Conservation (phyloP, 345 rosid genomes). For the Hibiscus trionum region DNA sequence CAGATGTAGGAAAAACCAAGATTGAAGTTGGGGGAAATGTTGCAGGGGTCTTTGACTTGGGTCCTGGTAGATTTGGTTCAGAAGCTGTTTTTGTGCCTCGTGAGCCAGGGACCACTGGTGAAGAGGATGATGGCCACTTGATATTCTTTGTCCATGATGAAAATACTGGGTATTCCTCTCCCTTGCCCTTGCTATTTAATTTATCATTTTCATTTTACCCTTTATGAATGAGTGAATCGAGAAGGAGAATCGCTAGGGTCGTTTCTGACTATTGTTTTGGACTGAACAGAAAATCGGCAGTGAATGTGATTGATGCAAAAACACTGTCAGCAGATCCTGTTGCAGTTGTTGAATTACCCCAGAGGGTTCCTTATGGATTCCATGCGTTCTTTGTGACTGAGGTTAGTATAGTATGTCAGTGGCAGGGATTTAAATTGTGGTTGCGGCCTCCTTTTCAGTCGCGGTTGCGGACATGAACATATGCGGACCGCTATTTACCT, state of each 20-base stretch:
- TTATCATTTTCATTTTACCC: background rate
- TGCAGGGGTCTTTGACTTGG: slow-evolving; percentile 72
- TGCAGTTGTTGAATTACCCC: slow-evolving; percentile 88
- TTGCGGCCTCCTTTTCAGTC: too few relatives aligned
- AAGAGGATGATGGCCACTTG: slow-evolving; percentile 91
- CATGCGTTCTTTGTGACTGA: slow-evolving; percentile 88
- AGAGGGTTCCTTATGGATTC: slow-evolving; percentile 84
- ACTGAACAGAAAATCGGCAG: slow-evolving; percentile 66
- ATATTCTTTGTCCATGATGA: slow-evolving; percentile 86
- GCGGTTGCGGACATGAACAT: too few relatives aligned
- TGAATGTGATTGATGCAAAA: slow-evolving; percentile 77
- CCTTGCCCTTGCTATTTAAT: background rate
- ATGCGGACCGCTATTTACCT: too few relatives aligned
- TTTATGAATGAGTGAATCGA: background rate
- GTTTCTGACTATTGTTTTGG: background rate
- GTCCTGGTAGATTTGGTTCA: slow-evolving; percentile 84
- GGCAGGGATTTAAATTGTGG: too few relatives aligned
- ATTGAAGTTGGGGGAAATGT: slow-evolving; percentile 90
- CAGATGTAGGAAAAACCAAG: slow-evolving; percentile 51
- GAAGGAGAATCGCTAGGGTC: background rate
- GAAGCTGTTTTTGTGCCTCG: slow-evolving; percentile 88
- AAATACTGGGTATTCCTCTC: slow-evolving; percentile 50
- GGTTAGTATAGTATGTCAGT: slow-evolving; percentile 25
- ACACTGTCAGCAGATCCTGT: slow-evolving; percentile 92
- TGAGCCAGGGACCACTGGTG: slow-evolving; percentile 40